phyloP scores from a whole-genome alignment of 1,284 basidiomycete species.

The Ceratobasidium papillatum region DNA sequence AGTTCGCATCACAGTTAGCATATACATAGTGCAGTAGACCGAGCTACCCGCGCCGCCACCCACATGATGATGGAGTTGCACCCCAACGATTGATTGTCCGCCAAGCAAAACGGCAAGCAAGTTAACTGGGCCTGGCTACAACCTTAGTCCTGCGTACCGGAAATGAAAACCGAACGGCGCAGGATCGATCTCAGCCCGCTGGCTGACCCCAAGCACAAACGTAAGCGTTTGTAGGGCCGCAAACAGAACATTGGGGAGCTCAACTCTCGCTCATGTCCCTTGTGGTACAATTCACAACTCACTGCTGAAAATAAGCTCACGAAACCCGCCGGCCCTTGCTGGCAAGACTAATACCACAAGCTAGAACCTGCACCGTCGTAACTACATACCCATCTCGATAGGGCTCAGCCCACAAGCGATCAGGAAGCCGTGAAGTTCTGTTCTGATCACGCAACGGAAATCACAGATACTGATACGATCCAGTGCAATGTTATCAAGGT shows the following conservation, averaged over 20 bases:
- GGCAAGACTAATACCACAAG: neutral
- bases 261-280: neutral
- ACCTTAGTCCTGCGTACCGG: neutral
- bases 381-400: neutral
- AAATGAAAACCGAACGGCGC: neutral
- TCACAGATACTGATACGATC: conserved; percentile 1
- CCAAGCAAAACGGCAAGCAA: neutral
- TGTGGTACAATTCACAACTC: neutral
- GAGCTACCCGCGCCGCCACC: neutral
- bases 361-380: neutral
- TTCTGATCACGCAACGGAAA: neutral
- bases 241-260: too few relatives aligned
- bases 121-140: neutral
- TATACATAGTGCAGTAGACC: too few relatives aligned
- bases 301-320: neutral
- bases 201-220: too few relatives aligned
- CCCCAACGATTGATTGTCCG: neutral
- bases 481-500: neutral
- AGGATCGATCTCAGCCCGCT: neutral
- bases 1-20: too few relatives aligned
- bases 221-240: too few relatives aligned
- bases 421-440: neutral
- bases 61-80: neutral
- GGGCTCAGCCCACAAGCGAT: neutral
- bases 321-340: neutral